Evolutionary conservation across 2,329 filamentous ascomycete genomes (phyloP).

Genomic region (Trichoderma sp.): DNA sequence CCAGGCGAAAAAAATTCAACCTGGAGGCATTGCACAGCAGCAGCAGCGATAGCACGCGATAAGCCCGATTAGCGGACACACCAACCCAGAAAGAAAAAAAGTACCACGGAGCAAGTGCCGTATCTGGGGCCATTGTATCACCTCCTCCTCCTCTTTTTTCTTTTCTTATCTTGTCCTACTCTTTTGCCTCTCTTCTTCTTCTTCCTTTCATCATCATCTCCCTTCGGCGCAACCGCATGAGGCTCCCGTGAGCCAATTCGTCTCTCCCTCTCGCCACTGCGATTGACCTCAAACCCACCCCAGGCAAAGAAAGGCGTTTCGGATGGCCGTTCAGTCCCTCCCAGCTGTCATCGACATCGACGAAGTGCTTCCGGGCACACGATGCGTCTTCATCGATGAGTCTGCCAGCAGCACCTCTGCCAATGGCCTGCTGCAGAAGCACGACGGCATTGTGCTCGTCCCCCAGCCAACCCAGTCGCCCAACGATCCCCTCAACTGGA

Average conservation of each 20-base stretch:
- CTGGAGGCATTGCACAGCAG: background rate
- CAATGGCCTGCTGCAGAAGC: slow-evolving; percentile 29
- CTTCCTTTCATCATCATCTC: background rate
- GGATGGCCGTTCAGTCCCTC: slow-evolving; percentile 18
- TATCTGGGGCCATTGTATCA: background rate
- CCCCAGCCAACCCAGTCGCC: slow-evolving; percentile 53
- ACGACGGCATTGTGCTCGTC: slow-evolving; percentile 49
- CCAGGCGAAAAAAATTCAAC: slow-evolving; percentile 10
- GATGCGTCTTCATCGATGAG: slow-evolving; percentile 31
- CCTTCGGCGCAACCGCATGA: slow-evolving; percentile 15
- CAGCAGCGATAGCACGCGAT: background rate
- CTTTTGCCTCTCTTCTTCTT: no score
- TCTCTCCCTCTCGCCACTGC: background rate
- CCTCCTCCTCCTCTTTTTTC: background rate
- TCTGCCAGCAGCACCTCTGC: slow-evolving; percentile 28
- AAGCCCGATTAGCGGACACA: slow-evolving; percentile 8
- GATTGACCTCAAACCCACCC: background rate
- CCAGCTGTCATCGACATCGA: slow-evolving; percentile 17
- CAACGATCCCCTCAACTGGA: slow-evolving; percentile 54
- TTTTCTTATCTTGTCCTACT: background rate
- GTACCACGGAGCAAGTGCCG: background rate
- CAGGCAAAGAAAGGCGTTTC: background rate
- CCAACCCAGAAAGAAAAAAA: background rate
- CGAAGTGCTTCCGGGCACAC: slow-evolving; percentile 31
- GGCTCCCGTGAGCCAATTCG: slow-evolving; percentile 18